Evolutionary conservation across 2,329 filamentous ascomycete species (phyloP), one percentile per base, ranked within the genome.

Genomic region (Davidsoniella eucalypti): DNA sequence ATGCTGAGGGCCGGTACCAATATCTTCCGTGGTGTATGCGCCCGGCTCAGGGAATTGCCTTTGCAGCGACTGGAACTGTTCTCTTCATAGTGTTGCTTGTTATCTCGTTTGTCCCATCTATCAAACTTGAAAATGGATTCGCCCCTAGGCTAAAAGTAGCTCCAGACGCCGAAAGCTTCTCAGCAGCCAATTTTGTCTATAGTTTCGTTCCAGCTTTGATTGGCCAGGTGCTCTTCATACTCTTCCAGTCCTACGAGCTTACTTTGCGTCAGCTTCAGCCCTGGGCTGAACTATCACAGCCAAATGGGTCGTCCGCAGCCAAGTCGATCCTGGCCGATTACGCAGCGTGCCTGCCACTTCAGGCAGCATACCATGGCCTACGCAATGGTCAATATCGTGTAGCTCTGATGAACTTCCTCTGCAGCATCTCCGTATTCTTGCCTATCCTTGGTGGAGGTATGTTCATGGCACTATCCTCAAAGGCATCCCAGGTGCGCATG

Each of bases 181-280:
- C 86, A 1, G 70, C 84, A 0, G 85, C 87, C 46, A 87, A 94
- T 64, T 95, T 95, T 65, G 67, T 94, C 47, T 95, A 87, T 68
- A 78, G 76, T 54, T 87, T 88, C 63, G 51, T 88, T 18, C 84
- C 84, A 0, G 76, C 80, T 2, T 57, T 83, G 0, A 60, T 87
- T 25, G 84, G 80, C 4, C 75, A 80, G 58, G 56, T 83, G 14
- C 65, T 85, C 45, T 84, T 81, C 61, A 71, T 87, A 43, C 62
- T 73, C 47, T 80, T 85, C 61, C 75, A 83, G 54, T 72, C 75
- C 29, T 64, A 87, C 51, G 83, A 87, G 58, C 70, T 77, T 59
- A 69, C 73, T 2, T 61, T 86, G 52, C 77, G 82, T 49, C 69
- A 78, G 29, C 70, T 87, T 2, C 74, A 80, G 56, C 82, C 84